Evolutionary conservation across 306 rosid genomes (phyloP), one percentile per base, ranked within the genome.

Genomic region (Prunus campanulata): DNA sequence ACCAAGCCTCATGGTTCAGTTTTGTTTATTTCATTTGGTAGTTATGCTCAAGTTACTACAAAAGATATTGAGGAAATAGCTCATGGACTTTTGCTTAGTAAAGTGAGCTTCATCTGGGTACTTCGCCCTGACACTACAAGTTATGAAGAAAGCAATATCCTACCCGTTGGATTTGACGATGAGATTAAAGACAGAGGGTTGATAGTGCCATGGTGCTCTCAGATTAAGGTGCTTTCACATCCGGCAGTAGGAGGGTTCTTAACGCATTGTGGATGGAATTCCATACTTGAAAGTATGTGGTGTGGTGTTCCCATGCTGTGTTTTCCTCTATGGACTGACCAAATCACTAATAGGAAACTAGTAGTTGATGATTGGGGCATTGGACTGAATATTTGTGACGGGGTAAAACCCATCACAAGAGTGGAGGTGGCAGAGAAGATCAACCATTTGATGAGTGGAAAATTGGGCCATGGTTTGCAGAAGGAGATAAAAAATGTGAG

Each of bases 221-320:
- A 83, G 50, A 52, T 79, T 39, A 79, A 77, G 51, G 84, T 80
- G 66, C 56, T 83, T 20, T 80, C 81, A 6, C 60, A 84, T 61
- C 74, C 79, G 11, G 71, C 84, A 15, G 15, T 84, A 3, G 77
- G 84, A 68, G 87, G 87, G 66, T 84, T 80, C 77, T n/a, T 80
- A 39, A 76, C 82, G 8, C 82, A 80, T 27, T 80, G 87, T 62
- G 87, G 84, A 59, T 83, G 81, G 84, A 83, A 83, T 24, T 79
- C 87, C 5, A 29, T 76, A 51, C 55, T 79, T 11, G 79, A 84
- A 73, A 84, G 84, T 6, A 49, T 80, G 47, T 52, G 82, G 84
- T 77, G 46, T 48, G 65, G 79, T 60, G 76, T 80, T 3, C 87
- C 82, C 13, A 9, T 80, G 50, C 61, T 80, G 22, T 84, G 87